phyloP scores from a whole-genome alignment of 495 filamentous ascomycete species.

The Penicillium fimorum region DNA sequence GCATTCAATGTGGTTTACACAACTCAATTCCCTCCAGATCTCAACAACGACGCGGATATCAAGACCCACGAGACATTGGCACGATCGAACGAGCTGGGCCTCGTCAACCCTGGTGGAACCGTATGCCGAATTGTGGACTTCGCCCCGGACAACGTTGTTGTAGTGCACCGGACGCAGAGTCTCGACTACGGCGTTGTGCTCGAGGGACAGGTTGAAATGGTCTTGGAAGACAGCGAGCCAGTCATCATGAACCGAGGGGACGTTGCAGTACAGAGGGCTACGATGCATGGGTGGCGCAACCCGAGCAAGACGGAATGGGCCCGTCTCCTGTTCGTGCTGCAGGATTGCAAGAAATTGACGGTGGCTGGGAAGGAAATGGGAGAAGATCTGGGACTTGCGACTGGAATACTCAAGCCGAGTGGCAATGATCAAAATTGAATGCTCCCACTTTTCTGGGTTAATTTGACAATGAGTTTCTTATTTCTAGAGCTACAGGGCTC shows the following conservation, averaged over 20 bases:
- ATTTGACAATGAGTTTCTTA: neutral
- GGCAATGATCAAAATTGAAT: slow-evolving; percentile 42
- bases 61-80: slow-evolving; percentile 33
- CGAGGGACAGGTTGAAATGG: slow-evolving; percentile 75
- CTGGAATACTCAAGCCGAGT: slow-evolving; percentile 32
- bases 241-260: slow-evolving; percentile 67
- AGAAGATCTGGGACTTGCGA: slow-evolving; percentile 47
- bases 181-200: slow-evolving; percentile 76
- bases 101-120: slow-evolving; percentile 53
- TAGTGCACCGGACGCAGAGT: slow-evolving; percentile 68
- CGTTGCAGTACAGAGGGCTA: slow-evolving; percentile 64
- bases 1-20: slow-evolving; percentile 45
- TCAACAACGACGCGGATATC: slow-evolving; percentile 51
- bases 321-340: slow-evolving; percentile 59
- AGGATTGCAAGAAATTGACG: slow-evolving; percentile 44
- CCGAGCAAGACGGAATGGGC: slow-evolving; percentile 46
- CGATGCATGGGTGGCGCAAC: slow-evolving; percentile 48
- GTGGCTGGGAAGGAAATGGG: slow-evolving; percentile 42
- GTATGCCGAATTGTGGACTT: slow-evolving; percentile 59
- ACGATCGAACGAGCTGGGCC: slow-evolving; percentile 39
- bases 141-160: slow-evolving; percentile 60
- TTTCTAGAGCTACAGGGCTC: neutral
- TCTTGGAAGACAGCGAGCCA: slow-evolving; percentile 62
- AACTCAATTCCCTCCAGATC: slow-evolving; percentile 53
- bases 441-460: neutral